A percentile compares a stretch with the other conserved stretches of the same genome.
Conservation (phyloP, 192 early-diverging fungal genomes). For the Entophlyctis luteolus region DNA sequence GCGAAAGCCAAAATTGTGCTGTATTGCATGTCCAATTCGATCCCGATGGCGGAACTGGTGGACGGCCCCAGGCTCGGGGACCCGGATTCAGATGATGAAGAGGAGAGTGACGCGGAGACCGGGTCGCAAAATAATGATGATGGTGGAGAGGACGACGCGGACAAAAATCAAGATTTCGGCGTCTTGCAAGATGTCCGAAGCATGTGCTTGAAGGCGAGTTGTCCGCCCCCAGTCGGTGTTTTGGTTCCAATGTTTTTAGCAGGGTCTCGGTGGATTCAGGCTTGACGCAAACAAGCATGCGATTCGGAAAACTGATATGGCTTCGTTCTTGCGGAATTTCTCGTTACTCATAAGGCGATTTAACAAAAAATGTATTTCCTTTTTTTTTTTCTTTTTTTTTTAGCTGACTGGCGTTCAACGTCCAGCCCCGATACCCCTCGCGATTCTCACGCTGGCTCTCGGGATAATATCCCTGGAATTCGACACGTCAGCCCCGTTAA, state of each 20-base stretch:
- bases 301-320: neutral
- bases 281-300: slow-evolving; percentile 8
- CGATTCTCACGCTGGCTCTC: slow-evolving; percentile 14
- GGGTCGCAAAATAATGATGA: too few relatives aligned
- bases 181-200: too few relatives aligned
- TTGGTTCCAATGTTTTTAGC: neutral
- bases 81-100: too few relatives aligned
- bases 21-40: too few relatives aligned
- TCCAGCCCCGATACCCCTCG: neutral
- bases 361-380: slow-evolving; percentile 11
- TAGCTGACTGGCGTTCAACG: neutral
- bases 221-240: neutral
- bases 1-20: too few relatives aligned
- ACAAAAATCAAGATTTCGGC: too few relatives aligned
- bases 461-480: neutral
- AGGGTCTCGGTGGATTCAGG: neutral
- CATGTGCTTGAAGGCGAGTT: too few relatives aligned
- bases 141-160: too few relatives aligned
- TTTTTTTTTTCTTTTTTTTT: neutral
- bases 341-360: neutral
- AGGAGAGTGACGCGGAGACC: too few relatives aligned
- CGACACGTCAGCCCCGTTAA: neutral
- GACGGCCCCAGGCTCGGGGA: too few relatives aligned
- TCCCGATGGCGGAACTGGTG: too few relatives aligned
- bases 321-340: neutral